Percentiles rank a stretch among this genome's conserved stretches.
Conservation (phyloP, 768 basidiomycete genomes). For the Ephemerocybe angulata region DNA sequence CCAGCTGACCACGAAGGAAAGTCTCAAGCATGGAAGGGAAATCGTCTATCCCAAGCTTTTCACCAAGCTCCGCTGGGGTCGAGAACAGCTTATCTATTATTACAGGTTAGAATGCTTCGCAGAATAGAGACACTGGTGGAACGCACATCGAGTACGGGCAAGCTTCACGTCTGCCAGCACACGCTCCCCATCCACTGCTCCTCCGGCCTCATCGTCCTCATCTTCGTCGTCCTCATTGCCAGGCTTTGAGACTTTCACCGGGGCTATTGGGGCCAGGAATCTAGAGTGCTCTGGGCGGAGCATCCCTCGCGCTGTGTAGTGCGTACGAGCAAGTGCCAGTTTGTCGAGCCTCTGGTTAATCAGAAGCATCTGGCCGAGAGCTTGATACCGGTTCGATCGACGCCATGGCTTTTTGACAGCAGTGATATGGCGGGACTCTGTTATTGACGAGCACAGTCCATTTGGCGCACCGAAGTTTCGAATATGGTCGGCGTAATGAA, state of each 20-base stretch:
- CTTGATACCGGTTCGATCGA: constrained; percentile 26
- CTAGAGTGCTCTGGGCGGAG: constrained; percentile 11
- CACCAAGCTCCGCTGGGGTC: background rate
- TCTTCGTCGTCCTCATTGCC: background rate
- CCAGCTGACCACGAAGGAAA: constrained; percentile 16
- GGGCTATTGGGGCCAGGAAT: background rate
- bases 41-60: background rate
- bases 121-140: background rate
- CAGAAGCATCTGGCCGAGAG: constrained; percentile 34
- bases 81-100: background rate
- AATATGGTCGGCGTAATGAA: constrained; percentile 18
- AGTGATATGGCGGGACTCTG: constrained; percentile 29
- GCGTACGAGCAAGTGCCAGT: constrained; percentile 17
- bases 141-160: background rate
- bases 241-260: background rate
- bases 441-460: constrained; percentile 30
- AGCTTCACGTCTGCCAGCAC: constrained; percentile 5
- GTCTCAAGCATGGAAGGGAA: constrained; percentile 6
- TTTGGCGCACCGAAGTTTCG: constrained; percentile 23
- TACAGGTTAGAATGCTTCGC: background rate
- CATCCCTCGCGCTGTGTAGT: constrained; percentile 16
- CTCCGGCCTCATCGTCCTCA: background rate
- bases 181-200: background rate
- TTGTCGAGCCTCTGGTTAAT: constrained; percentile 29
- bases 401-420: constrained; percentile 35